Evolutionary conservation across 768 basidiomycete species (phyloP).

Genomic region (Termitomyces sp.): DNA sequence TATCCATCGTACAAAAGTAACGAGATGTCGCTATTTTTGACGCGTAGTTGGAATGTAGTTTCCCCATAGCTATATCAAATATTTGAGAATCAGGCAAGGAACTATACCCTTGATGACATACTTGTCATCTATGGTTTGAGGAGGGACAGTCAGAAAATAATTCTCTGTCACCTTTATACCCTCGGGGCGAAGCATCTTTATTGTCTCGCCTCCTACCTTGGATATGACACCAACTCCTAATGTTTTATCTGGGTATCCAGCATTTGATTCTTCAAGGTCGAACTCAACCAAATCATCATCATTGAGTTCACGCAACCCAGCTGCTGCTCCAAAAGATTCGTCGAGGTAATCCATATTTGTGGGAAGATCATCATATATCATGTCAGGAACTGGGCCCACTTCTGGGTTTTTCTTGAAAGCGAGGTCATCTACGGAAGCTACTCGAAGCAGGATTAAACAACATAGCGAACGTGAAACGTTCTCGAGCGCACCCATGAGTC

Average conservation of each 20-base stretch:
- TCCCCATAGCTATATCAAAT: conserved; percentile 32
- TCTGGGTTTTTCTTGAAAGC: conserved; percentile 76
- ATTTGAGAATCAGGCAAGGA: not conserved
- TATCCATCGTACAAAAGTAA: conserved; percentile 89
- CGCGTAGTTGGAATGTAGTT: conserved; percentile 44
- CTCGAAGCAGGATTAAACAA: not conserved
- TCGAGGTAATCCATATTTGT: conserved; percentile 87
- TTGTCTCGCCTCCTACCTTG: conserved; percentile 76
- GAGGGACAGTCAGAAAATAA: conserved; percentile 63
- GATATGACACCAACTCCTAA: conserved; percentile 44
- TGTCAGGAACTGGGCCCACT: conserved; percentile 75
- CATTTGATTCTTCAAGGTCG: conserved; percentile 29
- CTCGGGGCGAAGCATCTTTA: conserved; percentile 63
- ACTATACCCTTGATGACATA: conserved; percentile 22
- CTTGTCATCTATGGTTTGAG: conserved; percentile 44
- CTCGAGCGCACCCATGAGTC: conserved; percentile 32
- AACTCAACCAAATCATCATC: conserved; percentile 76
- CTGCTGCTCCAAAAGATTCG: conserved; percentile 72
- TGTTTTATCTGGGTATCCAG: conserved; percentile 17
- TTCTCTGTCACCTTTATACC: conserved; percentile 69
- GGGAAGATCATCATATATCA: conserved; percentile 90
- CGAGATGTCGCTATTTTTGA: conserved; percentile 57
- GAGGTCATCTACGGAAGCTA: conserved; percentile 76
- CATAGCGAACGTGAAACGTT: not conserved
- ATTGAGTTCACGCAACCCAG: conserved; percentile 64